Evolutionary conservation across 768 basidiomycete species (phyloP), one percentile per base, ranked within the genome.

Genomic region (Serendipita sp.): DNA sequence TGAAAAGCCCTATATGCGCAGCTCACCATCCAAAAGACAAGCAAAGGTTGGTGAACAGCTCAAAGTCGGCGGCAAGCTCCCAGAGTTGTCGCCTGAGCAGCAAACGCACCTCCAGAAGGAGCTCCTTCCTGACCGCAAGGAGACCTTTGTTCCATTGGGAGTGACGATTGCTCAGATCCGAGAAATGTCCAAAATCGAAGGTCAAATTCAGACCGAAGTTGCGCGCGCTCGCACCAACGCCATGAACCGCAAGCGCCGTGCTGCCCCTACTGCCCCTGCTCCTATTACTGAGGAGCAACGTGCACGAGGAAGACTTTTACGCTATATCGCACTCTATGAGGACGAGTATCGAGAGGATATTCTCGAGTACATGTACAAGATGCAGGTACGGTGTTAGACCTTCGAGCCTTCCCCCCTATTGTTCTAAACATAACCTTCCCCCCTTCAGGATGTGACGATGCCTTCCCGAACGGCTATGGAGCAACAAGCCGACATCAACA

Each of bases 261-360:
- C 34, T 10, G 23, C 56, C 7, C 56, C 56, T 3, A 1, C 34
- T 16, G 5, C 56, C 35, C 56, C 56, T 10, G 56, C 56, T 23
- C 2, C 56, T 28, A 60, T 60, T 35, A 60, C 56, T 35, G 56
- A 30, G 16, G 56, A 60, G n/a, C 56, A 60, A 28, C 56, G 56
- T 36, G 56, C 56, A 30, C 10, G 56, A 30, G 56, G 56, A 16
- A 23, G 56, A 16, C 56, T 60, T 35, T 60, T 60, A 35, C 56
- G 56, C 16, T 60, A 60, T 28, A 60, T 60, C 34, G 18, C 56
- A 3, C 80, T 92, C 66, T 79, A 94, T 69, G 96, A 98, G 76
- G 91, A 92, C 72, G 95, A 98, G 75, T 98, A 99, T 72, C 83
- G 85, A 44, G 89, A 92, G 58, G 96, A 99, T 72, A 93, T 98